A percentile compares a stretch with the other conserved stretches of the same genome.
Evolutionary conservation across 2,329 filamentous ascomycete species (phyloP).

Genomic region (Coniochaeta ligniaria): DNA sequence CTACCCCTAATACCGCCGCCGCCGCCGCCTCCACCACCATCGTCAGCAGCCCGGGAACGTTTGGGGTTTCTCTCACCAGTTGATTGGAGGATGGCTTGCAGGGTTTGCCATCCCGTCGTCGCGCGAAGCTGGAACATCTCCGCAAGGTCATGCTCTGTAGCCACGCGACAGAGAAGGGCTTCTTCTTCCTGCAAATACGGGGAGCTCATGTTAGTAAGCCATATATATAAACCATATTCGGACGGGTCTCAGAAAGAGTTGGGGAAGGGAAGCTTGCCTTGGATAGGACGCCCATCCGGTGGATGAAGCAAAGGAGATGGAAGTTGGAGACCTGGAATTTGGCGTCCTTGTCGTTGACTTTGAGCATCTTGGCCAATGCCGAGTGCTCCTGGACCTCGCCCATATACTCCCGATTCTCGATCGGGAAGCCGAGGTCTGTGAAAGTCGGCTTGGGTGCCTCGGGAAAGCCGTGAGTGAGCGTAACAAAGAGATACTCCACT

Average conservation of each 20-base stretch:
- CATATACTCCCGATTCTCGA: slow-evolving; percentile 84
- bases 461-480: slow-evolving; percentile 93
- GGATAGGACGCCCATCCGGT: slow-evolving; percentile 70
- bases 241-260: neutral
- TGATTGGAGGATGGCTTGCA: slow-evolving; percentile 89
- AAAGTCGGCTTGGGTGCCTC: slow-evolving; percentile 72
- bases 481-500: slow-evolving; percentile 92
- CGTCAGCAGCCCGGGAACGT: slow-evolving; percentile 42
- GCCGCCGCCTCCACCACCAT: slow-evolving; percentile 9
- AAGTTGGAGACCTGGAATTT: slow-evolving; percentile 78
- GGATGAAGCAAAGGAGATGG: slow-evolving; percentile 84
- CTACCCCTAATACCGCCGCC: neutral
- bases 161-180: slow-evolving; percentile 75
- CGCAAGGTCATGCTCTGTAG: slow-evolving; percentile 70
- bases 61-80: slow-evolving; percentile 94
- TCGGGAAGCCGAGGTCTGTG: slow-evolving; percentile 66
- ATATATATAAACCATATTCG: too few relatives aligned
- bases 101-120: slow-evolving; percentile 86
- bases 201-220: neutral
- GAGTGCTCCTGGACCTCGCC: slow-evolving; percentile 79
- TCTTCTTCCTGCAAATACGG: slow-evolving; percentile 68
- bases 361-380: slow-evolving; percentile 60
- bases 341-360: slow-evolving; percentile 46
- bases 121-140: slow-evolving; percentile 79
- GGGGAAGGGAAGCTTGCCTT: slow-evolving; percentile 53